Evolutionary conservation across 2,329 filamentous ascomycete species (phyloP).

Genomic region (Xylaria sp.): DNA sequence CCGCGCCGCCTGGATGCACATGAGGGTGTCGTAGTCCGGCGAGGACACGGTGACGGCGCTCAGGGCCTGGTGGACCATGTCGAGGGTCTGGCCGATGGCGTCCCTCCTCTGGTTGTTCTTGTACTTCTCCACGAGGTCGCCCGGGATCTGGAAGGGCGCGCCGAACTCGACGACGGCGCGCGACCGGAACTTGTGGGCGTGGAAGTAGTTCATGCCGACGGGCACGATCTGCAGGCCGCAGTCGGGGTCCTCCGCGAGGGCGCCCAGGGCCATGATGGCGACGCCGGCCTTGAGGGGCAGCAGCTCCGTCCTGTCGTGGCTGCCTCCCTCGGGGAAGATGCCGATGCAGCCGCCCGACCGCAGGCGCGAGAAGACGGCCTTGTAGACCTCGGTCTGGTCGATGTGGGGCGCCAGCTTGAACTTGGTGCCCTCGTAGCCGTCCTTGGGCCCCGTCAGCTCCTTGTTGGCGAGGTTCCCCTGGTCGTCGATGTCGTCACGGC

Average conservation of each 20-base stretch:
- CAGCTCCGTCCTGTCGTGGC: constrained; percentile 89
- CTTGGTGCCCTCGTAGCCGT: constrained; percentile 74
- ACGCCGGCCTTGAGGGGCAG: constrained; percentile 94
- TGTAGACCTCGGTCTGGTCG: constrained; percentile 90
- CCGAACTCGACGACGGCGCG: constrained; percentile 96
- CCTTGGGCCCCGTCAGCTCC: constrained; percentile 54
- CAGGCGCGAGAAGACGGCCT: constrained; percentile 86
- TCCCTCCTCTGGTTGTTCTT: constrained; percentile 81
- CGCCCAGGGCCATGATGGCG: constrained; percentile 95
- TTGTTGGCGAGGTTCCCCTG: constrained; percentile 65
- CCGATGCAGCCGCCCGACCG: constrained; percentile 85
- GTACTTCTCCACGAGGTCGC: constrained; percentile 83
- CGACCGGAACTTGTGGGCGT: constrained; percentile 97
- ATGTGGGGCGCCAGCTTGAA: constrained; percentile 92
- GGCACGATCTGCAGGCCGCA: constrained; percentile 94
- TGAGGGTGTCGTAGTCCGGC: constrained; percentile 93
- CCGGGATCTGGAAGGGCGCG: constrained; percentile 80
- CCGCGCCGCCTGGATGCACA: constrained; percentile 93
- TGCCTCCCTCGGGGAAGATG: constrained; percentile 96
- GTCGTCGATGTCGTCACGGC: constrained; percentile 70
- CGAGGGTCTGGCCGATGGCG: constrained; percentile 81
- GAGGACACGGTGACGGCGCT: constrained; percentile 88
- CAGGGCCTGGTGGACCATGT: constrained; percentile 83
- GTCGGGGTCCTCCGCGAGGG: constrained; percentile 80
- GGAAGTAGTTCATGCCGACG: constrained; percentile 99